A percentile compares a stretch with the other conserved stretches of the same genome.
Evolutionary conservation across 192 early-diverging fungal species (phyloP).

Genomic region (Rhizophagus clarus): DNA sequence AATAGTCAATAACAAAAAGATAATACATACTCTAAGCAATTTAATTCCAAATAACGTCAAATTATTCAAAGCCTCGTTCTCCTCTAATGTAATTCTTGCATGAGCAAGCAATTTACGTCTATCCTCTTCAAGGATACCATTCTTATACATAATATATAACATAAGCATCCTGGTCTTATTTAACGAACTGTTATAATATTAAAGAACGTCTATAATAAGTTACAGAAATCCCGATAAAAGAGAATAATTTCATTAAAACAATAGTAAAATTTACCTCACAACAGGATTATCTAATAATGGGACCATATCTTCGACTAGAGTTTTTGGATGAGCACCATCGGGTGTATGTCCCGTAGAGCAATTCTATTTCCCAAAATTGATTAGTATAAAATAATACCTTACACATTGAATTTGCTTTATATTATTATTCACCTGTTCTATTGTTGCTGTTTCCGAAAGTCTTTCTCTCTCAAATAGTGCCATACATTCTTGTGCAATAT

Average conservation of each 20-base stretch:
- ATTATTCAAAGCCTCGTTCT: constrained; percentile 82
- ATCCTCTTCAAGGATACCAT: constrained; percentile 75
- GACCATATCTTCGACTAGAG: constrained; percentile 74
- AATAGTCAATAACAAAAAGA: not conserved
- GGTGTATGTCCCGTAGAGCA: constrained; percentile 79
- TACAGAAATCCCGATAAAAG: not conserved
- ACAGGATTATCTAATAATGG: constrained; percentile 73
- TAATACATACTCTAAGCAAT: constrained; percentile 44
- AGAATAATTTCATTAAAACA: not conserved
- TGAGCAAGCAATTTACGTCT: constrained; percentile 65
- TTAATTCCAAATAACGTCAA: constrained; percentile 67
- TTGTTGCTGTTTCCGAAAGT: constrained; percentile 65
- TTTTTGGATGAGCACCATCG: constrained; percentile 66
- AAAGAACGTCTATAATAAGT: not conserved
- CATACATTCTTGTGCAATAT: constrained; percentile 84
- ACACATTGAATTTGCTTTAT: not conserved
- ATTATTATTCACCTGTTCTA: constrained; percentile 60
- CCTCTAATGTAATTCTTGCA: constrained; percentile 70
- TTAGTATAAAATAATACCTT: constrained; percentile 22
- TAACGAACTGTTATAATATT: constrained; percentile 38
- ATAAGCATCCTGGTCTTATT: constrained; percentile 81
- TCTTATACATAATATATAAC: constrained; percentile 79
- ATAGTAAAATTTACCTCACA: constrained; percentile 44
- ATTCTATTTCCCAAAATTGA: constrained; percentile 44
- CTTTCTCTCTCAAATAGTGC: constrained; percentile 69